These are phyloP conservation scores for Solanum corneliomulleri DNA, from an alignment of 257 asterid genomes.

Conservation along the genomic window DNA sequence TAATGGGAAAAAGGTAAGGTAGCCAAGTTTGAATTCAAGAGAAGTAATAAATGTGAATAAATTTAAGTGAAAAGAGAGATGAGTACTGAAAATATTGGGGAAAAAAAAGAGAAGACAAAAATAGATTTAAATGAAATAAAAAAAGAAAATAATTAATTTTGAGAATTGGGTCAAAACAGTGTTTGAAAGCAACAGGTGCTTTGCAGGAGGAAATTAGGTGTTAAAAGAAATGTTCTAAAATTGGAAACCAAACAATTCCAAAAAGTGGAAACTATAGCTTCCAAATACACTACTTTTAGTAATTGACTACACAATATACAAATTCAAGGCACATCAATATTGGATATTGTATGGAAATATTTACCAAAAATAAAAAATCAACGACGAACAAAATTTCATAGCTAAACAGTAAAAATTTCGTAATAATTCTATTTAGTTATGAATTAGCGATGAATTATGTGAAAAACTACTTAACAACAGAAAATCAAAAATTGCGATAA, in stretches of 20 bases:
- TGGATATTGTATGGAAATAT: not conserved
- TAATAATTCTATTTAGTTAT: no score
- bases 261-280: not conserved
- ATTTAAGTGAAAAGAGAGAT: constrained; percentile 3
- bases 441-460: not conserved
- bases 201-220: constrained; percentile 17
- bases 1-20: not conserved
- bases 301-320: not conserved
- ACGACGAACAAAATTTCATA: not conserved
- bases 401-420: not conserved
- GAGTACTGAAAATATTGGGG: not conserved
- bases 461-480: no score
- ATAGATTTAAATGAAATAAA: constrained; percentile 1
- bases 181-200: constrained; percentile 45
- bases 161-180: constrained; percentile 40
- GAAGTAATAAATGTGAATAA: not conserved
- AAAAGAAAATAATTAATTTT: not conserved
- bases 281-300: constrained; percentile 5
- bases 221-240: constrained; percentile 23
- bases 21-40: not conserved
- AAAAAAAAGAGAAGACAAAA: constrained; percentile 30
- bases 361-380: no score
- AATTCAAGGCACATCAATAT: not conserved
- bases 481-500: no score
- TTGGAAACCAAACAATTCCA: constrained; percentile 23